Conservation (phyloP, 306 rosid species). For the Begonia masoniana region DNA sequence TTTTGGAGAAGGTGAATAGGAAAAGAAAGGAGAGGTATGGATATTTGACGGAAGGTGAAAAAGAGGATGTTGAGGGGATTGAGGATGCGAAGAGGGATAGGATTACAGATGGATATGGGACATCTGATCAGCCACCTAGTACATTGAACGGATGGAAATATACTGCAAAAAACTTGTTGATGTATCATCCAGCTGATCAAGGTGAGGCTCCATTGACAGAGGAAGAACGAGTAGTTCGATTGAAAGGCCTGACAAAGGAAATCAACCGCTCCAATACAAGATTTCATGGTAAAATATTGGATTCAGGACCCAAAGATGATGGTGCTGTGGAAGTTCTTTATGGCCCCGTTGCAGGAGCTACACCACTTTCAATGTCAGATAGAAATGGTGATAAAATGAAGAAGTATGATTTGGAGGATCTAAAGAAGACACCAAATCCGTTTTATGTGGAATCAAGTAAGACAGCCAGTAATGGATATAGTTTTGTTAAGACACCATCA, state of each 20-base stretch:
- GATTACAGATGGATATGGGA: slow-evolving; percentile 88
- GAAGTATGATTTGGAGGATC: slow-evolving; percentile 94
- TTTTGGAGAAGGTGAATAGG: slow-evolving; percentile 80
- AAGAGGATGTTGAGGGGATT: slow-evolving; percentile 32
- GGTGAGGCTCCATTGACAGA: slow-evolving; percentile 82
- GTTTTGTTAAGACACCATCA: slow-evolving; percentile 78
- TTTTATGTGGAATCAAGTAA: slow-evolving; percentile 70
- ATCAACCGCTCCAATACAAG: slow-evolving; percentile 49
- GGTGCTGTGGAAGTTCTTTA: slow-evolving; percentile 64
- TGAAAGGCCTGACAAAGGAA: slow-evolving; percentile 76
- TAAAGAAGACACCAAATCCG: slow-evolving; percentile 82
- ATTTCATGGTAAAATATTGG: slow-evolving; percentile 67
- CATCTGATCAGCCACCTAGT: slow-evolving; percentile 80
- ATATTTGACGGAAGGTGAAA: slow-evolving; percentile 56
- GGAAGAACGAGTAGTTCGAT: slow-evolving; percentile 57
- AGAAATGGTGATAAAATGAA: slow-evolving; percentile 60
- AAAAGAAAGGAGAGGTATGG: slow-evolving; percentile 89
- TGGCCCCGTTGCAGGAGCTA: slow-evolving; percentile 65
- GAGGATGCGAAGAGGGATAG: slow-evolving; percentile 79
- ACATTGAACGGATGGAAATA: slow-evolving; percentile 87
- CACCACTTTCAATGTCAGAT: slow-evolving; percentile 45
- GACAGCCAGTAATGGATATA: slow-evolving; percentile 75
- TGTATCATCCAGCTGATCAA: slow-evolving; percentile 88
- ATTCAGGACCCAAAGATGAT: slow-evolving; percentile 69
- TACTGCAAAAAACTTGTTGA: slow-evolving; percentile 67